These are phyloP conservation scores for Trichoderma aggressivum DNA, from an alignment of 2,329 filamentous ascomycete genomes.

Conservation along the genomic window DNA sequence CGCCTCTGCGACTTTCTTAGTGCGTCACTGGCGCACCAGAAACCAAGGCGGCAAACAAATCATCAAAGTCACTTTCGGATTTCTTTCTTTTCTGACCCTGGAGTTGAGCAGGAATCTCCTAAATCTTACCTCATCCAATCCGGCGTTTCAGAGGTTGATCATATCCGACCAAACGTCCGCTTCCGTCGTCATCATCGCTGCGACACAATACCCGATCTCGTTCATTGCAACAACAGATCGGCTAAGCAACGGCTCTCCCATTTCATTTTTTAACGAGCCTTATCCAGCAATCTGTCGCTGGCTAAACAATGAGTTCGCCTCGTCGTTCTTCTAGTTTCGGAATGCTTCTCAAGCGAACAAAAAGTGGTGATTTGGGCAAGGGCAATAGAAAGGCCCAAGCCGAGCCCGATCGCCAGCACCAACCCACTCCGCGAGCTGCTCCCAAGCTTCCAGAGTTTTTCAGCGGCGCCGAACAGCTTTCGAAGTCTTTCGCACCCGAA, in stretches of 20 bases:
- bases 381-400: constrained; percentile 58
- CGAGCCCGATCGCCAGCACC: constrained; percentile 50
- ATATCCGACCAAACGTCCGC: neutral
- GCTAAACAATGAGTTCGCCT: constrained; percentile 29
- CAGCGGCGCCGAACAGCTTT: constrained; percentile 46
- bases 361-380: constrained; percentile 63
- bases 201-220: neutral
- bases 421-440: constrained; percentile 44
- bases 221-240: neutral
- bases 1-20: neutral
- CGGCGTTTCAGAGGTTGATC: neutral
- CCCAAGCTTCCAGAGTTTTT: constrained; percentile 53
- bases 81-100: neutral
- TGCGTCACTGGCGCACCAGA: neutral
- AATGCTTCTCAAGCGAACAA: constrained; percentile 64
- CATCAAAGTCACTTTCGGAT: neutral
- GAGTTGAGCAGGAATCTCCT: neutral
- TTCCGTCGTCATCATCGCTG: neutral
- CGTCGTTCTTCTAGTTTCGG: constrained; percentile 46
- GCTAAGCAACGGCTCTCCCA: neutral
- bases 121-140: neutral
- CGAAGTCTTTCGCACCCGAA: constrained; percentile 49
- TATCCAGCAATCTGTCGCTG: neutral
- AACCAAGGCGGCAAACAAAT: neutral
- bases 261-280: neutral